Percentiles rank a stretch among this genome's conserved stretches.
phyloP scores from a whole-genome alignment of 352 stramenopile genomes.

The Pythium utonaiense region DNA sequence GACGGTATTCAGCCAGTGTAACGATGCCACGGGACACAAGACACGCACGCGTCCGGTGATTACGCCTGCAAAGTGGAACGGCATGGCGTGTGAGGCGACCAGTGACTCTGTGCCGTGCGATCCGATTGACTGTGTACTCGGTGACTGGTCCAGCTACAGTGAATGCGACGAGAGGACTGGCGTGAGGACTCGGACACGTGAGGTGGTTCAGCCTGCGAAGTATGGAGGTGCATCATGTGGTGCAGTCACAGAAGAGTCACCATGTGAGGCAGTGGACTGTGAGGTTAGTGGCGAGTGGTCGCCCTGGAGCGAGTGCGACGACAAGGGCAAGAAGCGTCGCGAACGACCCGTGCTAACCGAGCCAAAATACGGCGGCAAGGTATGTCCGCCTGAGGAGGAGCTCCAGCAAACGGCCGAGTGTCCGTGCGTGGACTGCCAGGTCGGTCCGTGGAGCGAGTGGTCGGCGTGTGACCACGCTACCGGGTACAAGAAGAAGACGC shows the following conservation, averaged over 20 bases:
- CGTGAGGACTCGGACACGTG: background rate
- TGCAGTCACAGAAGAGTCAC: background rate
- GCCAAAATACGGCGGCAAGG: conserved; percentile 14
- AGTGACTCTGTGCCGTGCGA: conserved; percentile 5
- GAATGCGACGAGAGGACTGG: background rate
- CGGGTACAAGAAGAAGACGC: conserved; percentile 9
- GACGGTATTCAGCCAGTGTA: conserved; percentile 14
- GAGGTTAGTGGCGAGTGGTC: background rate
- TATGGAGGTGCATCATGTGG: conserved; percentile 5
- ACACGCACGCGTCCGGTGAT: conserved; percentile 4
- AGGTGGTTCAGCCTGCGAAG: conserved; percentile 20
- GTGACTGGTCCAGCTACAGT: background rate
- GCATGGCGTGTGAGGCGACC: conserved; percentile 6
- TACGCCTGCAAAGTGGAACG: conserved; percentile 1
- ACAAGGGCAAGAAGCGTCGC: background rate
- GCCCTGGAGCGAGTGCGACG: background rate
- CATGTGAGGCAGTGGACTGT: background rate
- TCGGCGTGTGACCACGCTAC: conserved; percentile 12
- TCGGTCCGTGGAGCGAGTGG: conserved; percentile 8
- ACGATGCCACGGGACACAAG: background rate
- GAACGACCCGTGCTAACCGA: background rate
- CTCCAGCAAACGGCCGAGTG: conserved; percentile 9
- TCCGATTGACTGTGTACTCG: conserved; percentile 6
- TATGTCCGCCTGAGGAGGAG: conserved; percentile 3
- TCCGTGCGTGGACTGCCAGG: conserved; percentile 8